These are phyloP conservation scores for Brachypodium distachyon DNA, from an alignment of 202 grass and related monocot species.

Conservation along the genomic window DNA sequence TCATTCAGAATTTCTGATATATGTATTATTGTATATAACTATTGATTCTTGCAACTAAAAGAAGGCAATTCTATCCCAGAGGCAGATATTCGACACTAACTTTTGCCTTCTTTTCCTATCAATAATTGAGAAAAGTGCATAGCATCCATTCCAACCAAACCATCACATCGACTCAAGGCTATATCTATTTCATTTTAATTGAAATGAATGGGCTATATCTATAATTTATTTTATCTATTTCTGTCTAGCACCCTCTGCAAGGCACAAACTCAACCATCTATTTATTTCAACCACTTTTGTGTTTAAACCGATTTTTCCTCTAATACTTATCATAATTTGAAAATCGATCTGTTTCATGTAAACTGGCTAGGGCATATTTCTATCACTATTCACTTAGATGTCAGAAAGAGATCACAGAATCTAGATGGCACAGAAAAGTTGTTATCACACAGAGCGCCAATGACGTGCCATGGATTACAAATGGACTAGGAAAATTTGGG, in stretches of 20 bases:
- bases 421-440: background rate
- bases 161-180: conserved; percentile 26
- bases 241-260: background rate
- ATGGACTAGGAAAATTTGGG: conserved; percentile 6
- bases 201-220: background rate
- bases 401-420: background rate
- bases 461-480: background rate
- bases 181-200: conserved; percentile 2
- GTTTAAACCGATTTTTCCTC: background rate
- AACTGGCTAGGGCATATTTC: background rate
- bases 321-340: background rate
- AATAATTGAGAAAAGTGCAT: conserved; percentile 41
- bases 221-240: conserved; percentile 26
- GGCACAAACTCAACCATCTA: background rate
- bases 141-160: conserved; percentile 37
- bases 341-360: background rate
- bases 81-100: conserved; percentile 36
- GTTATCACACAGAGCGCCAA: background rate
- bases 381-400: conserved; percentile 1
- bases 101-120: conserved; percentile 24
- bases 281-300: background rate
- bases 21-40: background rate
- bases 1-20: background rate
- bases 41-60: conserved; percentile 19
- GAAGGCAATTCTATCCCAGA: conserved; percentile 31